Conservation (phyloP, 176 grass and related monocot genomes). For the Puya raimondii region DNA sequence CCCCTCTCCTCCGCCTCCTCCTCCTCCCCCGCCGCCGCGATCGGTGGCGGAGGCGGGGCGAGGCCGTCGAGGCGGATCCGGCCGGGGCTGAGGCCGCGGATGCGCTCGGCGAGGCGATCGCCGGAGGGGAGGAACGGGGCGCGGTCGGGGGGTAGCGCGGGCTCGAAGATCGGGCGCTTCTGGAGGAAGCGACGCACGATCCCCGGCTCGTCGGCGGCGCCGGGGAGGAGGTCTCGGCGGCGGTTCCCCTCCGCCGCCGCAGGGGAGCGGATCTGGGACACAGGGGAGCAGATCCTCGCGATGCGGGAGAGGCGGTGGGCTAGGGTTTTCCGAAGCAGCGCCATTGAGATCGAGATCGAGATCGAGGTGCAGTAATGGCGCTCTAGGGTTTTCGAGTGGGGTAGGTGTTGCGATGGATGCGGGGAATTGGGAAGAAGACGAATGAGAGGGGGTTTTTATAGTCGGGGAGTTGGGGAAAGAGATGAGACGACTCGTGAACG, state of each 20-base stretch:
- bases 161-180: constrained; percentile 57
- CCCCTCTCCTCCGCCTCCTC: not conserved
- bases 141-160: constrained; percentile 47
- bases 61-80: constrained; percentile 76
- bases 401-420: not conserved
- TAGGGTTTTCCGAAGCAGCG: constrained; percentile 48
- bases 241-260: not conserved
- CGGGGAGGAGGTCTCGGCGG: not conserved
- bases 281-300: not conserved
- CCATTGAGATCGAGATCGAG: constrained; percentile 33
- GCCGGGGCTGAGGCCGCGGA: constrained; percentile 46
- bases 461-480: not conserved
- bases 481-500: not conserved
- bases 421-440: constrained; percentile 12
- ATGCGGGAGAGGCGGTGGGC: constrained; percentile 38
- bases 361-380: not conserved
- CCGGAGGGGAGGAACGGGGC: constrained; percentile 12
- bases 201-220: constrained; percentile 7
- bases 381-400: not conserved
- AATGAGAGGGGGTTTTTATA: constrained; percentile 26
- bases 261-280: not conserved
- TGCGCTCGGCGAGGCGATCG: constrained; percentile 59
- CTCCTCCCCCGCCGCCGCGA: not conserved
- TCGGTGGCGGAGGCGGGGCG: constrained; percentile 35
- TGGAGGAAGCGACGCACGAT: constrained; percentile 56